phyloP scores from a whole-genome alignment of 768 basidiomycete genomes.

The Epithele typhae region DNA sequence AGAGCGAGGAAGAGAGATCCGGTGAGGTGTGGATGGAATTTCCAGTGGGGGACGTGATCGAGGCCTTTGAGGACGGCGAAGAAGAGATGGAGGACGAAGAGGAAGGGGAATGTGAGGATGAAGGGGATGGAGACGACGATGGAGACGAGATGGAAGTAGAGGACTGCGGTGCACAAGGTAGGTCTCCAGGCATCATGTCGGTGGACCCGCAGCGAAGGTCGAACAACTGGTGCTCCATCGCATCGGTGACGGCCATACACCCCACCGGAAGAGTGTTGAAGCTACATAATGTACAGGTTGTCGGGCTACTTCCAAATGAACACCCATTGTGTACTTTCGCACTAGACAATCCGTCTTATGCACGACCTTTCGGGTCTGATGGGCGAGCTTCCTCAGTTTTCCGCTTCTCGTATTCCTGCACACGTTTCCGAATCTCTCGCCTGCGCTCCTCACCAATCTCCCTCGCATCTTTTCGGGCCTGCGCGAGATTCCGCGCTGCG shows the following conservation, averaged over 20 bases:
- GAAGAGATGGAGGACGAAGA: background rate
- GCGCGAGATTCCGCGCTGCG: slow-evolving; percentile 54
- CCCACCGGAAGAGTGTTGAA: too few species aligned
- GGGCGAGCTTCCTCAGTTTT: background rate
- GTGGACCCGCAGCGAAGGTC: slow-evolving; percentile 7
- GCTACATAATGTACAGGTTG: too few species aligned
- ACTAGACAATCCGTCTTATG: too few species aligned
- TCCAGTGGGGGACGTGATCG: background rate
- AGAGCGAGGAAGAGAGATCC: too few species aligned
- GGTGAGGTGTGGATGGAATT: too few species aligned
- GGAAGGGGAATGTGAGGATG: background rate
- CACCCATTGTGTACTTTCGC: too few species aligned
- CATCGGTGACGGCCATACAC: background rate
- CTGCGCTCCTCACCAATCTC: slow-evolving; percentile 52
- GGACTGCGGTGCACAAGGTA: slow-evolving; percentile 25
- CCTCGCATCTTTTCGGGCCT: slow-evolving; percentile 53
- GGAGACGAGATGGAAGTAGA: slow-evolving; percentile 4
- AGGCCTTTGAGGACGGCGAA: too few species aligned
- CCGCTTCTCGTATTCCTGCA: slow-evolving; percentile 31
- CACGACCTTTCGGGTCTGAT: too few species aligned
- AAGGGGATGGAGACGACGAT: background rate
- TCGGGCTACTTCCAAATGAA: too few species aligned
- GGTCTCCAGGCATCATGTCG: slow-evolving; percentile 22
- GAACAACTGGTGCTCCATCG: slow-evolving; percentile 6
- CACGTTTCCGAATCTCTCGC: slow-evolving; percentile 45